Evolutionary conservation across 345 rosid species (phyloP).

Genomic region (Mallotus nudiflorus): DNA sequence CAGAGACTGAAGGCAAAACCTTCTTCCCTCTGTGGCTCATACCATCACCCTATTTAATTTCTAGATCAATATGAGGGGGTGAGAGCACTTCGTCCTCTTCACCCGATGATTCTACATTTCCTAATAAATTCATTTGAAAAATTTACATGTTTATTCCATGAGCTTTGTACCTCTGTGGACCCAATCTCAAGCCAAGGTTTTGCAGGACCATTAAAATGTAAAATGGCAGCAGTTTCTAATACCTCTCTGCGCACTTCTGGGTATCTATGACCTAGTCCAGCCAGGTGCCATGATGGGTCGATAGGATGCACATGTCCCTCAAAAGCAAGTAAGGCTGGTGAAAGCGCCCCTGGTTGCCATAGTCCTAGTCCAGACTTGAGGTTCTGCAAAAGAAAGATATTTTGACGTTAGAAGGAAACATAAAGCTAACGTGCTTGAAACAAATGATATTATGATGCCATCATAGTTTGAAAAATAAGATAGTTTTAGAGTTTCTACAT

Average conservation of each 20-base stretch:
- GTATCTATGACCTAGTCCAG: conserved; percentile 71
- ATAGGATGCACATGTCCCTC: conserved; percentile 66
- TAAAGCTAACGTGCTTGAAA: too few relatives aligned
- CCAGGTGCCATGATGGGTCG: conserved; percentile 81
- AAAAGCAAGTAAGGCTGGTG: conserved; percentile 75
- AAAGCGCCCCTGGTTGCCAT: conserved; percentile 87
- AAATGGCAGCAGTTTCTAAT: conserved; percentile 62
- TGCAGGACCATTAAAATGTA: conserved; percentile 94
- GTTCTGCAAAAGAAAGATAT: conserved; percentile 45
- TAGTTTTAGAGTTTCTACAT: background rate
- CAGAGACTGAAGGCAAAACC: conserved; percentile 92
- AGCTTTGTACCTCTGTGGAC: conserved; percentile 53
- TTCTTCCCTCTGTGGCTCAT: conserved; percentile 67
- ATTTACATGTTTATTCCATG: conserved; percentile 74
- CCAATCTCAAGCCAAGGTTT: conserved; percentile 96
- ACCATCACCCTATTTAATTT: conserved; percentile 16
- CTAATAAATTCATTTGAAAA: conserved; percentile 63
- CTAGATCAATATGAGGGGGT: conserved; percentile 15
- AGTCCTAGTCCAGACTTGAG: conserved; percentile 60
- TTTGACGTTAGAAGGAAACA: background rate
- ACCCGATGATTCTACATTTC: conserved; percentile 67
- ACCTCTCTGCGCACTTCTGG: conserved; percentile 32
- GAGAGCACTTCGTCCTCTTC: conserved; percentile 38
- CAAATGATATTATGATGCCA: background rate
- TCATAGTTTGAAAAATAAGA: background rate